Base-by-base conservation (phyloP, 1,284 basidiomycete species). In the Athelia psychrophila region DNA sequence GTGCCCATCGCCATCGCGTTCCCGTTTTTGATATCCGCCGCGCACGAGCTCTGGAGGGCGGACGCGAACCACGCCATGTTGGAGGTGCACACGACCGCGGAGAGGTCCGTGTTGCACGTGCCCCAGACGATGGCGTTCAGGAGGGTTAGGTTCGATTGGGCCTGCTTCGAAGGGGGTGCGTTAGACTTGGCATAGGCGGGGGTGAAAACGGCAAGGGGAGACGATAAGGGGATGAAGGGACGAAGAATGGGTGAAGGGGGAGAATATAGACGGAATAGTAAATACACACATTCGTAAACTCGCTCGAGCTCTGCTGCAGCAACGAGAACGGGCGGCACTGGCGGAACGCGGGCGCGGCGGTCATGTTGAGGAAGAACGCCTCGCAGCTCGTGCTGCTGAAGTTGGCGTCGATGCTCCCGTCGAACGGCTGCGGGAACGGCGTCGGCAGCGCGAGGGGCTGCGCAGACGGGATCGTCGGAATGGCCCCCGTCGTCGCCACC, bases 351-450 rank as follows among this genome's bases (percentile, higher is more conserved):
- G 16, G n/a, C 38, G 38, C 6, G 20, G 16, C n/a, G 16, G 38
- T 42, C 38, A 75, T 42, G n/a, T 42, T 42, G 9, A 22, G 16
- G 38, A 42, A 42, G 38, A 42, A 42, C 5, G 6, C n/a, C n/a
- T 42, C n/a, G 38, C 2, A 42, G n/a, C 38, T 22, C n/a, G 20
- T 22, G 38, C 79, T 42, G 6, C 8, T 8, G n/a, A 42, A 42
- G 20, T 42, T 42, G 5, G 38, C 38, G 74, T 42, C 38, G n/a
- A 42, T 6, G n/a, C 8, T 6, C 6, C 9, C 20, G 60, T 91
- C 90, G 58, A 87, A 84, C 0, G 91, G 79, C 55, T 87, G 87
- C 2, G 89, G 90, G 59, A 90, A 89, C 0, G 91, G 89, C 10
- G 79, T 83, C 13, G 80, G 91, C 51, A 84, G 76, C n/a, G n/a